Evolutionary conservation across 495 filamentous ascomycete species (phyloP).

Genomic region (Hypomontagnella monticulosa): DNA sequence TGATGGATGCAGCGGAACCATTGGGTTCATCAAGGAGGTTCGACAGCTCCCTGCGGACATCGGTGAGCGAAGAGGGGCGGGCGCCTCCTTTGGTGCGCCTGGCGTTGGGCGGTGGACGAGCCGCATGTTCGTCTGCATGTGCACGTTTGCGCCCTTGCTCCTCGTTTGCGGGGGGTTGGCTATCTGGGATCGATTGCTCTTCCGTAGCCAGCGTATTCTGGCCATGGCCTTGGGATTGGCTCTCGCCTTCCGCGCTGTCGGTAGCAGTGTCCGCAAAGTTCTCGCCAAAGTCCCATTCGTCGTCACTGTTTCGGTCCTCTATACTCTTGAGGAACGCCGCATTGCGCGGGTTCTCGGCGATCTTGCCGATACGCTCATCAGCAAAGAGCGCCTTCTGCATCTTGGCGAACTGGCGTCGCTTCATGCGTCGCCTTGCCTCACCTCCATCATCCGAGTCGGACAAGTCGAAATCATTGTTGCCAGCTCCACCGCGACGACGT

Average conservation of each 20-base stretch:
- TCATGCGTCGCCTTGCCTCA: conserved; percentile 78
- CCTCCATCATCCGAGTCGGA: conserved; percentile 89
- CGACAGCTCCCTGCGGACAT: conserved; percentile 82
- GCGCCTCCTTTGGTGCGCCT: conserved; percentile 69
- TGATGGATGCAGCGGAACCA: conserved; percentile 53
- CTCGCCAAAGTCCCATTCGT: conserved; percentile 79
- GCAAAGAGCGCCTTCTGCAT: conserved; percentile 89
- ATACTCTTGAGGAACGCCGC: conserved; percentile 88
- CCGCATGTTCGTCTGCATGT: conserved; percentile 59
- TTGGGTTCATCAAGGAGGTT: conserved; percentile 82
- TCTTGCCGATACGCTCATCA: conserved; percentile 90
- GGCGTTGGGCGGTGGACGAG: conserved; percentile 65
- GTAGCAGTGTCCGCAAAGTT: conserved; percentile 62
- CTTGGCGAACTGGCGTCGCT: conserved; percentile 86
- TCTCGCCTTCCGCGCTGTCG: conserved; percentile 52
- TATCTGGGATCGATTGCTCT: conserved; percentile 53
- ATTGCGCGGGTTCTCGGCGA: conserved; percentile 91
- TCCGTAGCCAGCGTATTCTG: conserved; percentile 2
- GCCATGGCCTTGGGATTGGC: conserved; percentile 35
- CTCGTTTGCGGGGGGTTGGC: conserved; percentile 49
- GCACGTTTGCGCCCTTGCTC: conserved; percentile 38
- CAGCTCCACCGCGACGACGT: conserved; percentile 62
- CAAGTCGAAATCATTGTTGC: conserved; percentile 78
- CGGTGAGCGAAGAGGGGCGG: conserved; percentile 74
- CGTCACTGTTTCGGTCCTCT: conserved; percentile 82